phyloP scores from a whole-genome alignment of 257 asterid species.

The Ballota nigra region DNA sequence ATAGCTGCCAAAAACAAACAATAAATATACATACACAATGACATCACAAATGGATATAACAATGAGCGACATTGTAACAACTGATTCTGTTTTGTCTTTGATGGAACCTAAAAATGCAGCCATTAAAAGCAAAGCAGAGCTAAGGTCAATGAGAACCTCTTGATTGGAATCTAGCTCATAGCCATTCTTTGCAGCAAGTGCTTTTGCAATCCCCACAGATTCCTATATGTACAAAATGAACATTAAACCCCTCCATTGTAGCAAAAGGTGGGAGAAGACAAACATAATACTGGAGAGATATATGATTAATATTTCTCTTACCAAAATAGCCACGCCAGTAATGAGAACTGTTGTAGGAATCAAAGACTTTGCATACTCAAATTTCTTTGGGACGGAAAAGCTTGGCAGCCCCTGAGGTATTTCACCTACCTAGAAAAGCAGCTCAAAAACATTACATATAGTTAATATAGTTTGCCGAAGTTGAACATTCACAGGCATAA shows the following conservation, averaged over 20 bases:
- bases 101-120: constrained; percentile 18
- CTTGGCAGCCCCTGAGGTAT: constrained; percentile 97
- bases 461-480: too few species aligned
- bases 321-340: constrained; percentile 99
- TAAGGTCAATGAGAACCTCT: constrained; percentile 55
- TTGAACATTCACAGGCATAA: neutral
- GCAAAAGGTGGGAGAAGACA: constrained; percentile 7
- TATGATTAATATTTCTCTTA: constrained; percentile 36
- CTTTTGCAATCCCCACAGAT: constrained; percentile 98
- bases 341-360: constrained; percentile 91
- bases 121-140: constrained; percentile 5
- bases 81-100: constrained; percentile 13
- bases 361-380: constrained; percentile 59
- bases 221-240: constrained; percentile 46
- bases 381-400: constrained; percentile 84
- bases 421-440: constrained; percentile 73
- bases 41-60: neutral
- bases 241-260: constrained; percentile 16
- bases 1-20: constrained; percentile 59
- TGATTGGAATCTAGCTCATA: constrained; percentile 96
- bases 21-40: constrained; percentile 5
- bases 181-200: constrained; percentile 96
- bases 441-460: too few species aligned
- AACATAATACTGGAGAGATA: constrained; percentile 13
- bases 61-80: neutral